Conservation (phyloP, 129 eudicot species). For the Lactuca sativa region DNA sequence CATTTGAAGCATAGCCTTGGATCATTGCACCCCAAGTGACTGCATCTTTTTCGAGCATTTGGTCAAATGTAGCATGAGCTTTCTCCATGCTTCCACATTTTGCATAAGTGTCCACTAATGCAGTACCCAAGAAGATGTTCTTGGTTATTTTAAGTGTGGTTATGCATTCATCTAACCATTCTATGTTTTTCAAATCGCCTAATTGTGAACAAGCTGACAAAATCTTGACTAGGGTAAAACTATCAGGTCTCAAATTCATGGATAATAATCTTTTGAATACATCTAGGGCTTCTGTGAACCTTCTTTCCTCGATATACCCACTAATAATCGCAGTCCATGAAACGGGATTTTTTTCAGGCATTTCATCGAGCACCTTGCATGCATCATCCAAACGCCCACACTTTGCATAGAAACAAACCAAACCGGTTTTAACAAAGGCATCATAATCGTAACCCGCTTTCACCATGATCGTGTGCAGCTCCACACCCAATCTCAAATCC, state of each 20-base stretch:
- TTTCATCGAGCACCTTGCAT: conserved; percentile 71
- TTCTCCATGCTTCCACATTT: conserved; percentile 66
- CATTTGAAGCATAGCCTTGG: conserved; percentile 84
- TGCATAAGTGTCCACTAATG: conserved; percentile 67
- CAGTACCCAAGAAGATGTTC: conserved; percentile 63
- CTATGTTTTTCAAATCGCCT: conserved; percentile 58
- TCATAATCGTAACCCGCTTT: conserved; percentile 61
- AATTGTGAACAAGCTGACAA: conserved; percentile 63
- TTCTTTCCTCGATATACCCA: conserved; percentile 58
- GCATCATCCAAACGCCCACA: conserved; percentile 58
- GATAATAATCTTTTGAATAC: conserved; percentile 51
- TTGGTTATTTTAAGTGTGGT: conserved; percentile 46
- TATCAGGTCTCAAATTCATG: conserved; percentile 65
- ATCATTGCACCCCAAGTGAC: conserved; percentile 90
- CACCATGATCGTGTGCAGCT: conserved; percentile 52
- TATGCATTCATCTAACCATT: conserved; percentile 57
- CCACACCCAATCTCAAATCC: conserved; percentile 49
- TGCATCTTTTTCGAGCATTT: conserved; percentile 70
- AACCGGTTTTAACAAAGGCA: conserved; percentile 64
- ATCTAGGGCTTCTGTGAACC: conserved; percentile 53
- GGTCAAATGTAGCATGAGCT: conserved; percentile 63
- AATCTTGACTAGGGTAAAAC: conserved; percentile 67
- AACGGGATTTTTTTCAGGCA: conserved; percentile 58
- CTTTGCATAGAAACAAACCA: conserved; percentile 60
- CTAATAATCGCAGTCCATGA: conserved; percentile 67